Evolutionary conservation across 2,329 filamentous ascomycete species (phyloP), one percentile per base, ranked within the genome.

Genomic region (Exophiala calicioides): DNA sequence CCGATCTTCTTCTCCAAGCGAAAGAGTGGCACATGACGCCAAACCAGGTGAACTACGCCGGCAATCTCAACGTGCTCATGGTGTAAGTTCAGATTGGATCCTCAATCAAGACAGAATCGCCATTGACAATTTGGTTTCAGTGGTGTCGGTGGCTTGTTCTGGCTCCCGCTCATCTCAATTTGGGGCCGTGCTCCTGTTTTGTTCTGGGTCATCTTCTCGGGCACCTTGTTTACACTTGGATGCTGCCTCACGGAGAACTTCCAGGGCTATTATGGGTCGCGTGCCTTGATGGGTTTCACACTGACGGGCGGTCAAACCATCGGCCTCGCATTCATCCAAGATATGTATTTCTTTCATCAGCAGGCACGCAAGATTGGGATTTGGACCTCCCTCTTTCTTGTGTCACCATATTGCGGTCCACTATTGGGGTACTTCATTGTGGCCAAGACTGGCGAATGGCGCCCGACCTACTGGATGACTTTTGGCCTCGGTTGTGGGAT

Each of bases 261-360:
- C 42, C 53, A 65, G n/a, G 60, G 58, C 0, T 71, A 67, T 53
- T 64, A 69, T 57, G 68, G 67, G 12, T 62, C 65, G 0, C 62
- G 70, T 1, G 67, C 70, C 16, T 53, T 74, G 3, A 70, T 71
- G 38, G 70, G 69, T 4, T 68, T 73, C 57, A 69, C 71, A 55
- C 65, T 62, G 4, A 68, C 62, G 4, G 65, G 66, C 2, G 61
- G 64, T 0, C 68, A 71, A 52, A 65, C 60, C 1, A 63, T 63
- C 23, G 69, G 68, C 2, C 61, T 72, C 15, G 68, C 68, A 61
- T 69, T 65, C 53, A 67, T 72, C 46, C 64, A 68, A 48, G 66
- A 69, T 46, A 63, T 68, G 55, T 68, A 65, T 56, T 68, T 65
- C 55, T 62, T 67, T 53, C 65, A 68, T 37, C 62, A 68, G 42